A percentile compares a stretch with the other conserved stretches of the same genome.
Conservation (phyloP, 179 eudicot species). For the Beta lomatogona region DNA sequence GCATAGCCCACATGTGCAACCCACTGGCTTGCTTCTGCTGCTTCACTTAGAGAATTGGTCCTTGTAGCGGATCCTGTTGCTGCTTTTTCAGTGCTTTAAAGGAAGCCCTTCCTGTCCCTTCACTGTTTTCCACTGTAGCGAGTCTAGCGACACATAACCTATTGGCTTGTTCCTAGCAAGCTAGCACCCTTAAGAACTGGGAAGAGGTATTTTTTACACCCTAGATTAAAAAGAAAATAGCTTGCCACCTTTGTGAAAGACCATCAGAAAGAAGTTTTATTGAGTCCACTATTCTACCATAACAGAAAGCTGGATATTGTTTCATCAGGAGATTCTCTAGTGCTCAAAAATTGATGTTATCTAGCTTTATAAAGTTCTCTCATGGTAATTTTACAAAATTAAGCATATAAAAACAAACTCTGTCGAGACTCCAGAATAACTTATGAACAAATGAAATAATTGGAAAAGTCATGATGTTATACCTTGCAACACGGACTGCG, state of each 20-base stretch:
- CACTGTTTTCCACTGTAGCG: not conserved
- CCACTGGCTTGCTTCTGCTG: not conserved
- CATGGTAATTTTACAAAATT: not conserved
- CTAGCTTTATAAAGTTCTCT: not conserved
- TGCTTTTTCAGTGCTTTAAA: not conserved
- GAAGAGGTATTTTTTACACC: not conserved
- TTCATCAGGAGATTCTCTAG: not conserved
- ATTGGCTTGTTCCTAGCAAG: not conserved
- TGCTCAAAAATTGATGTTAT: not conserved
- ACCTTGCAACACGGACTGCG: slow-evolving; percentile 41
- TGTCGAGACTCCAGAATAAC: not conserved
- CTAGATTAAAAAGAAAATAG: not conserved
- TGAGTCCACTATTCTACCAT: not conserved
- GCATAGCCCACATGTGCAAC: not conserved
- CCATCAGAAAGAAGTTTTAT: not conserved
- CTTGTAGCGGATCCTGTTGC: not conserved
- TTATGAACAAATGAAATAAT: slow-evolving; percentile 9
- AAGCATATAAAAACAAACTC: not conserved
- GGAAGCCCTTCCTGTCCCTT: not conserved
- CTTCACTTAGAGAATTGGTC: not conserved
- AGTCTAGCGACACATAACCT: not conserved
- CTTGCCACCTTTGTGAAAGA: not conserved
- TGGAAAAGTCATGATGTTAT: not conserved
- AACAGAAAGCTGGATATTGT: not conserved
- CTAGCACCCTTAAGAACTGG: not conserved